Conservation (phyloP, 1,284 basidiomycete genomes). For the Ceratobasidium sp. region DNA sequence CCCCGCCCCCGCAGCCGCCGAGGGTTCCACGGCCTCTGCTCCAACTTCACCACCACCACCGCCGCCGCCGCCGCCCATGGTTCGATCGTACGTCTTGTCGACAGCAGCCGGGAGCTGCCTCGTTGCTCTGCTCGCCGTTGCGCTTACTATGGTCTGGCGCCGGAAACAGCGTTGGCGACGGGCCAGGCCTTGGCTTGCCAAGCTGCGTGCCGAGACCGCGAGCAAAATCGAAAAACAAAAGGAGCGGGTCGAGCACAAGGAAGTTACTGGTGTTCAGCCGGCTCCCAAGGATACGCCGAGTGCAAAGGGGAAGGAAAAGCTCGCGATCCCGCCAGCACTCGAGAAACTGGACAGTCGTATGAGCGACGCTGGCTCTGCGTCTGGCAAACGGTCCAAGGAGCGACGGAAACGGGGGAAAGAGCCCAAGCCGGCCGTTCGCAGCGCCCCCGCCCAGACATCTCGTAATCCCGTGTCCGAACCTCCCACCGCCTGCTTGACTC, state of each 20-base stretch:
- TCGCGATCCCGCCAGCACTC: not conserved
- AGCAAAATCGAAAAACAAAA: slow-evolving; percentile 41
- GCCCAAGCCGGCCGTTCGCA: slow-evolving; percentile 10
- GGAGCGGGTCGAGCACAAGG: not conserved
- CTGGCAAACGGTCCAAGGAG: slow-evolving; percentile 36
- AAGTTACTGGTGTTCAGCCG: not conserved
- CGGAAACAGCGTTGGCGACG: slow-evolving; percentile 39
- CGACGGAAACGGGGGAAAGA: slow-evolving; percentile 36
- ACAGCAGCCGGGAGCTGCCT: slow-evolving; percentile 23
- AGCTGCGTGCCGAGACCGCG: slow-evolving; percentile 34
- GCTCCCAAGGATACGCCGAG: slow-evolving; percentile 3
- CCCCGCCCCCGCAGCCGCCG: not conserved
- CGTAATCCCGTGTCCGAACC: not conserved
- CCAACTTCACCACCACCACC: slow-evolving; percentile 1
- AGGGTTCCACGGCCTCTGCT: not conserved
- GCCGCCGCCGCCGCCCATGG: not conserved
- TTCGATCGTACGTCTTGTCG: slow-evolving; percentile 7
- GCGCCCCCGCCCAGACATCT: not conserved
- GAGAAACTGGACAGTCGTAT: not conserved
- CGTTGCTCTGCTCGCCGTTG: slow-evolving; percentile 19
- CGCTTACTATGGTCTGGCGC: slow-evolving; percentile 34
- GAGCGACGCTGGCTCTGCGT: slow-evolving; percentile 22
- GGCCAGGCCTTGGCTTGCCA: slow-evolving; percentile 28
- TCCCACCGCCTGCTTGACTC: not conserved
- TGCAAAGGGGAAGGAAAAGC: slow-evolving; percentile 9